Evolutionary conservation across 2,329 filamentous ascomycete species (phyloP), one percentile per base, ranked within the genome.

Genomic region (Ascomycota sp.): DNA sequence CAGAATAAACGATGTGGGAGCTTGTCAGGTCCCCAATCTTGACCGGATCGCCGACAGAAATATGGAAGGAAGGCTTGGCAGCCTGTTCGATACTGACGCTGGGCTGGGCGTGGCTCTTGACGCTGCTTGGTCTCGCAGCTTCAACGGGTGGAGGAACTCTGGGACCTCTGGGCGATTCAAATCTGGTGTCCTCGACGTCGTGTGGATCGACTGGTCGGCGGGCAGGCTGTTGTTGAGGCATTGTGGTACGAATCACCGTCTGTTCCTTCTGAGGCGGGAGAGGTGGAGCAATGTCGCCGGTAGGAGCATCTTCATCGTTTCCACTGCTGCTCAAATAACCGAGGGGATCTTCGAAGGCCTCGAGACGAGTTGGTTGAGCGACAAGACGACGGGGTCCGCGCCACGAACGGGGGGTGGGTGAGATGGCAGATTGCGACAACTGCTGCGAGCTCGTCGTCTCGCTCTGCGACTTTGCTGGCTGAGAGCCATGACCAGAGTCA

Each of bases 1-100:
- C 89, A 43, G 82, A 82, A 56, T 98, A 98, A 28, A 95, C 89
- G 38, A 93, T 98, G 52, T 98, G 89, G 38, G 85, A 93, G 52
- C 80, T 93, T 7, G 89, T 94, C 50, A 95, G 55, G 53, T 95
- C 89, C 35, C 89, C 89, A 40, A 98, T 86, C 59, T 95, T 98
- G 56, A 94, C 85, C 32, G 89, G 89, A 55, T 98, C 89, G 33
- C 89, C 89, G 15, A 98, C 89, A 3, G 67, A 73, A 43, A 98
- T 95, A 29, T 80, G 61, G 53, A 95, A 98, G 25, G 62, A 77
- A 5, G 89, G 89, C 54, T 93, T 92, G 20, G 86, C 75, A 28
- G 89, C 89, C 56, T 92, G 80, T 53, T 95, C 86, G 32, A 95
- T 61, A 50, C 78, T 91, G 39, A 94, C 70, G 47, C 85, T 93